A percentile compares a stretch with the other conserved stretches of the same genome.
Conservation (phyloP, 2,329 filamentous ascomycete genomes). For the Ophiosphaerella herpotricha region DNA sequence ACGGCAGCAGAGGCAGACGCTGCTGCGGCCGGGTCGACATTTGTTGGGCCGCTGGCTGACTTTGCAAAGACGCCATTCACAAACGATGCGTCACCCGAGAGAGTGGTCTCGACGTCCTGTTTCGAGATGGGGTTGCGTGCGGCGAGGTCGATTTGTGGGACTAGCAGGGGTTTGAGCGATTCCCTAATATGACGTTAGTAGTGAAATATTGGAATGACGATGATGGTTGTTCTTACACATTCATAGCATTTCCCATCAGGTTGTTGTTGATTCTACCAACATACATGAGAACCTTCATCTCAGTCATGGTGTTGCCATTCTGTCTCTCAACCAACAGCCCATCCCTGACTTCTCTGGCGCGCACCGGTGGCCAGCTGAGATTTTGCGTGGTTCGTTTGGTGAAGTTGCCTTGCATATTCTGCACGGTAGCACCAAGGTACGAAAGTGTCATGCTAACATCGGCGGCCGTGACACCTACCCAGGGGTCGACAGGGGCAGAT, state of each 20-base stretch:
- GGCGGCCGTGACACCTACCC: slow-evolving; percentile 47
- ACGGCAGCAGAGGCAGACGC: slow-evolving; percentile 50
- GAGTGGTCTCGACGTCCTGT: slow-evolving; percentile 62
- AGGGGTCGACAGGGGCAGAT: slow-evolving; percentile 59
- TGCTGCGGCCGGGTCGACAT: slow-evolving; percentile 48
- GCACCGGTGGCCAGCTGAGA: slow-evolving; percentile 31
- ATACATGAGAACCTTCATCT: slow-evolving; percentile 68
- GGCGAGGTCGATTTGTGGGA: slow-evolving; percentile 70
- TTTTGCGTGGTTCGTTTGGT: slow-evolving; percentile 42
- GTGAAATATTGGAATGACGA: background rate
- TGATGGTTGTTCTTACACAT: slow-evolving; percentile 58
- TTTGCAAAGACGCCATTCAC: slow-evolving; percentile 71
- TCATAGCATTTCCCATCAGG: slow-evolving; percentile 60
- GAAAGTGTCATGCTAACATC: slow-evolving; percentile 50
- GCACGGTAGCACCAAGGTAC: slow-evolving; percentile 50
- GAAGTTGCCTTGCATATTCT: slow-evolving; percentile 43
- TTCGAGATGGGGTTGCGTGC: slow-evolving; percentile 57
- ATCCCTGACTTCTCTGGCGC: slow-evolving; percentile 20
- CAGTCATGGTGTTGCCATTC: slow-evolving; percentile 30
- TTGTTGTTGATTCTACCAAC: slow-evolving; percentile 68
- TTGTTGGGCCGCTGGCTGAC: slow-evolving; percentile 55
- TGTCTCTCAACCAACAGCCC: slow-evolving; percentile 36
- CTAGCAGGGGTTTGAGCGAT: slow-evolving; percentile 65
- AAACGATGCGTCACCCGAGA: slow-evolving; percentile 73
- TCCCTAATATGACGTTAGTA: slow-evolving; percentile 50